Percentiles rank a stretch among this genome's conserved stretches.
These are phyloP conservation scores for Yamadazyma atmosphaerica DNA, from an alignment of 1,139 yeast species.

Conservation along the genomic window DNA sequence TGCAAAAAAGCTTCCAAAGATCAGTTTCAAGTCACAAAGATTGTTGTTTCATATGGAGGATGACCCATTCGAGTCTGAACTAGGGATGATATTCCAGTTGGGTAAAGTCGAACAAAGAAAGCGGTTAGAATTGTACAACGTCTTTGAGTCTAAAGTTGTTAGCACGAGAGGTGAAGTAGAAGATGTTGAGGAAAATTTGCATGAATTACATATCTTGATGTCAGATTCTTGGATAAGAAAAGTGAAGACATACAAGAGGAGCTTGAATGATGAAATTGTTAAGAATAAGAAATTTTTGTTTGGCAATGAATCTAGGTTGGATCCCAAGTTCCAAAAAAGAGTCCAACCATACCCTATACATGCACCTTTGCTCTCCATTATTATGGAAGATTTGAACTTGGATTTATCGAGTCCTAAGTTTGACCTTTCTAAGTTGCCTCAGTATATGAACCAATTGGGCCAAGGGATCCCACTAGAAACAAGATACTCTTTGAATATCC, in stretches of 20 bases:
- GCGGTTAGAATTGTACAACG: constrained; percentile 55
- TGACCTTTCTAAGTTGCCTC: constrained; percentile 50
- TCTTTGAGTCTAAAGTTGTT: constrained; percentile 44
- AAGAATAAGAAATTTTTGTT: constrained; percentile 53
- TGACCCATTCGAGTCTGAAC: constrained; percentile 83
- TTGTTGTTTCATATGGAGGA: constrained; percentile 62
- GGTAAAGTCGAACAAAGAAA: constrained; percentile 72
- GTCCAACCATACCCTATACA: constrained; percentile 58
- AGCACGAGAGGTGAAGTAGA: constrained; percentile 5
- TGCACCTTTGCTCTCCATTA: constrained; percentile 65
- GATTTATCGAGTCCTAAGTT: constrained; percentile 56
- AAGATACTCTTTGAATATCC: constrained; percentile 66
- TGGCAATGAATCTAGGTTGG: constrained; percentile 44
- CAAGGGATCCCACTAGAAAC: constrained; percentile 80
- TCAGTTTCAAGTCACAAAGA: constrained; percentile 49
- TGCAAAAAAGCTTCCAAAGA: constrained; percentile 53
- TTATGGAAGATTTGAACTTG: constrained; percentile 59
- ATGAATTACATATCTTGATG: constrained; percentile 18
- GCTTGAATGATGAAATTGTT: constrained; percentile 46
- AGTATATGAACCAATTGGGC: constrained; percentile 69
- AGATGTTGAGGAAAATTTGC: constrained; percentile 12
- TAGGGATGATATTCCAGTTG: constrained; percentile 73
- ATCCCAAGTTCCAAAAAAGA: constrained; percentile 47
- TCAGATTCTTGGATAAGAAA: constrained; percentile 49
- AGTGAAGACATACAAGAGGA: constrained; percentile 45